These are phyloP conservation scores for Hemileccinum rubropunctum DNA, from an alignment of 768 basidiomycete genomes.

Conservation along the genomic window DNA sequence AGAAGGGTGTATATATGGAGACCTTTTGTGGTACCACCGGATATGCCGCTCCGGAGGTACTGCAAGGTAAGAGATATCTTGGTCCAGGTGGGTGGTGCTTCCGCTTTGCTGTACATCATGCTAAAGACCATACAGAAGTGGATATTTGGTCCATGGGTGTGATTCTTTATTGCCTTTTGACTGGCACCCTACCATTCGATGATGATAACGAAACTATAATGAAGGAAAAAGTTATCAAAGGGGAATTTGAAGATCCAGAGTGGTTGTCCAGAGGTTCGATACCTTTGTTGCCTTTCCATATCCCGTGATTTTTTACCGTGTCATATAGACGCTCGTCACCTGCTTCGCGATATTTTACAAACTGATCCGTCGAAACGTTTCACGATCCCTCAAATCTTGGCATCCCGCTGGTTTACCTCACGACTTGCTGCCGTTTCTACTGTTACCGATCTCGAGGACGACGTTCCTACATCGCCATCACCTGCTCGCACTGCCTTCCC, in stretches of 20 bases:
- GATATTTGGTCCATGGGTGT: conserved; percentile 95
- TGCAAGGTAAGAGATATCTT: conserved; percentile 82
- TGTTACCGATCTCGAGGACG: conserved; percentile 11
- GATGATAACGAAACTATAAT: conserved; percentile 84
- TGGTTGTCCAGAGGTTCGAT: conserved; percentile 82
- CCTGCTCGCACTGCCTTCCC: conserved; percentile 31
- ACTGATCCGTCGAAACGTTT: conserved; percentile 74
- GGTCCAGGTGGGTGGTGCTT: conserved; percentile 65
- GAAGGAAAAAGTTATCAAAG: conserved; percentile 79
- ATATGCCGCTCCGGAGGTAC: conserved; percentile 91
- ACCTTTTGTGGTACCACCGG: conserved; percentile 96
- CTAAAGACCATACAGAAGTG: conserved; percentile 60
- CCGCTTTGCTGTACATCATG: background rate
- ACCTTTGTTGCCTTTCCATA: conserved; percentile 9
- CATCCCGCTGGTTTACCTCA: conserved; percentile 81
- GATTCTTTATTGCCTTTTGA: conserved; percentile 86
- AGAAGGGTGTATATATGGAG: conserved; percentile 74
- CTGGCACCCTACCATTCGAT: conserved; percentile 87
- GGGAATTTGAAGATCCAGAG: conserved; percentile 86
- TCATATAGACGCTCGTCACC: conserved; percentile 72
- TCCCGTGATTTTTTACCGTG: conserved; percentile 8
- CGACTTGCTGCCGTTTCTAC: conserved; percentile 8
- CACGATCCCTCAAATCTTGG: conserved; percentile 80
- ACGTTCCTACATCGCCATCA: conserved; percentile 30
- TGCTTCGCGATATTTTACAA: conserved; percentile 75